Percentiles rank a stretch among this genome's conserved stretches.
phyloP scores from a whole-genome alignment of 768 basidiomycete genomes.

The Hysterangium stoloniferum region DNA sequence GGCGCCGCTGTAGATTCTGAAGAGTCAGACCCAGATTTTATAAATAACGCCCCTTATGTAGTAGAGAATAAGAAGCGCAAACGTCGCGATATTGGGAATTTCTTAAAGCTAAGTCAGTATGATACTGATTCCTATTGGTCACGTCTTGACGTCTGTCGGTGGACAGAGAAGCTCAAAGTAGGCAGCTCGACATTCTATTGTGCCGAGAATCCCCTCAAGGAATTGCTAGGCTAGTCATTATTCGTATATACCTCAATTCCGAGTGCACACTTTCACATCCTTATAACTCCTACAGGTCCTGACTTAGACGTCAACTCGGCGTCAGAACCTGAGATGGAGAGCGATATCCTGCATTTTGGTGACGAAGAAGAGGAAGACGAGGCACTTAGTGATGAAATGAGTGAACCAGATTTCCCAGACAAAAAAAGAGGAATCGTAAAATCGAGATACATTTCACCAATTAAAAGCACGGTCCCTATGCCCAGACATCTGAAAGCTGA shows the following conservation, averaged over 20 bases:
- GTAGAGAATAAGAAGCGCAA: constrained; percentile 22
- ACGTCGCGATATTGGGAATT: constrained; percentile 16
- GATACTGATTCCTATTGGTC: neutral
- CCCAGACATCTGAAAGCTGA: too few relatives aligned
- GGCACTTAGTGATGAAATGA: constrained; percentile 13
- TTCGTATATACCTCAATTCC: constrained; percentile 33
- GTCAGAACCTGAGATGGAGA: constrained; percentile 27
- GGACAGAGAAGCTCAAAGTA: neutral
- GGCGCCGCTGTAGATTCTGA: neutral
- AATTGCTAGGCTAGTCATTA: constrained; percentile 7
- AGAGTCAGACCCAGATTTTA: constrained; percentile 11
- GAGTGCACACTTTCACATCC: too few relatives aligned
- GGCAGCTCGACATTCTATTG: neutral
- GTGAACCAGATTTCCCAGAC: constrained; percentile 17
- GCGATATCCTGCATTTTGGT: constrained; percentile 24
- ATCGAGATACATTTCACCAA: neutral
- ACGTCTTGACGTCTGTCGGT: neutral
- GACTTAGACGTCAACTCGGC: constrained; percentile 46
- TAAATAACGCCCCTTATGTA: constrained; percentile 16
- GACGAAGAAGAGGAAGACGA: constrained; percentile 17
- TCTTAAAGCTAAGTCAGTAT: constrained; percentile 5
- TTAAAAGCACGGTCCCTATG: too few relatives aligned
- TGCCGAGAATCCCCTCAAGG: constrained; percentile 13
- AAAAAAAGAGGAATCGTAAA: constrained; percentile 20
- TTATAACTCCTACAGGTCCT: constrained; percentile 40